Conservation (phyloP, 1,139 yeast genomes). For the Yamadazyma trypodendri region DNA sequence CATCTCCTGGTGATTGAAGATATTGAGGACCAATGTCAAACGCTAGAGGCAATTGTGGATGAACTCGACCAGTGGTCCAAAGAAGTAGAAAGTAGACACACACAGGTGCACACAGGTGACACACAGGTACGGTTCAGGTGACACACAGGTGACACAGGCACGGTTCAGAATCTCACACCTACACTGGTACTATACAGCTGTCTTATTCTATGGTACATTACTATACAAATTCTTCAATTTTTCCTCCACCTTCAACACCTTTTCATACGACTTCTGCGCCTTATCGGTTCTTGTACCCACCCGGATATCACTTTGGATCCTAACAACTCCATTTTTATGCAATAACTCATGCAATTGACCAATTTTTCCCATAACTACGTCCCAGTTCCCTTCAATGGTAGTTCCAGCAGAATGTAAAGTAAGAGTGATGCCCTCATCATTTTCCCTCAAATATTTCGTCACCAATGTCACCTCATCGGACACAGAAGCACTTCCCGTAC, state of each 20-base stretch:
- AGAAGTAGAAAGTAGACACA: slow-evolving; percentile 24
- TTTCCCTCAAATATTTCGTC: slow-evolving; percentile 58
- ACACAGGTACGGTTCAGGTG: too few relatives aligned
- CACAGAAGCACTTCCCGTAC: slow-evolving; percentile 74
- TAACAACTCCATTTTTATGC: slow-evolving; percentile 65
- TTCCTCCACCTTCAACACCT: slow-evolving; percentile 57
- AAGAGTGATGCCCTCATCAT: slow-evolving; percentile 52
- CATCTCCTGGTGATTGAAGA: slow-evolving; percentile 31
- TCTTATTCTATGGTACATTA: slow-evolving; percentile 13
- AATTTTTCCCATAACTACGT: slow-evolving; percentile 73
- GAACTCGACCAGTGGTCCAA: slow-evolving; percentile 64
- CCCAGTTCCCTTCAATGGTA: slow-evolving; percentile 92
- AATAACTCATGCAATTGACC: slow-evolving; percentile 76
- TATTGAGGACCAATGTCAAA: slow-evolving; percentile 46
- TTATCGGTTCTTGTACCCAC: slow-evolving; percentile 81
- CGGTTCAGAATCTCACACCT: neutral
- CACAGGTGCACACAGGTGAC: neutral
- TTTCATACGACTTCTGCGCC: slow-evolving; percentile 63
- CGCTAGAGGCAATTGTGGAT: slow-evolving; percentile 43
- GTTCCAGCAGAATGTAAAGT: slow-evolving; percentile 89
- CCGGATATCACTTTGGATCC: slow-evolving; percentile 83
- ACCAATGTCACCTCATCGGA: slow-evolving; percentile 75
- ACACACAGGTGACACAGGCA: too few relatives aligned
- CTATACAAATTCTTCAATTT: slow-evolving; percentile 35
- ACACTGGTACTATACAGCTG: neutral